Evolutionary conservation across 192 early-diverging fungal genomes (phyloP).

Genomic region (Entomortierella beljakovae): DNA sequence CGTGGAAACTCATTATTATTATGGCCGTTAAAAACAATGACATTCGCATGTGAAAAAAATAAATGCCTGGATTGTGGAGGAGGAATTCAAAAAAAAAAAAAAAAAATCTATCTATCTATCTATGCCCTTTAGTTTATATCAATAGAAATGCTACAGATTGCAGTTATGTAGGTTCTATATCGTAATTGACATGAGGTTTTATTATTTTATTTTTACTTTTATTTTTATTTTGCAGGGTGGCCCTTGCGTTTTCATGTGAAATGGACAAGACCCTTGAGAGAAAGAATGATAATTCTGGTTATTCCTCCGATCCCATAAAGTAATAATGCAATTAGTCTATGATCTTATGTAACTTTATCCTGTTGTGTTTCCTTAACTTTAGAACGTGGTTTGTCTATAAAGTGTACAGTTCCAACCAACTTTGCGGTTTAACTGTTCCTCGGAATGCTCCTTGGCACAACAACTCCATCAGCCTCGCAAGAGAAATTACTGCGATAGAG

Average conservation of each 20-base stretch:
- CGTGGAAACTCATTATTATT: neutral
- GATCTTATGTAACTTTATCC: too few relatives aligned
- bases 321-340: too few relatives aligned
- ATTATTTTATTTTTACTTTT: neutral
- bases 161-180: neutral
- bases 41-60: constrained; percentile 35
- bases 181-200: constrained; percentile 1
- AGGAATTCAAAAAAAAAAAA: constrained; percentile 1
- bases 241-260: constrained; percentile 43
- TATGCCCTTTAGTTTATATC: neutral
- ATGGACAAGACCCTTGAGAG: neutral
- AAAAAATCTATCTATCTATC: neutral
- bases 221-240: too few relatives aligned
- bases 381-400: neutral
- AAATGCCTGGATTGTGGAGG: constrained; percentile 1
- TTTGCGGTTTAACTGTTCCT: neutral
- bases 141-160: neutral
- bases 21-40: constrained; percentile 14
- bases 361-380: neutral
- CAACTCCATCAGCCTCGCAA: neutral
- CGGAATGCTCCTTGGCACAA: neutral
- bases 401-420: constrained; percentile 1
- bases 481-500: neutral
- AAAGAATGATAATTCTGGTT: neutral
- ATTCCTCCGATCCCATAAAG: neutral